Conservation (phyloP, 73 alveolate species). For the Durusdinium trenchii region DNA sequence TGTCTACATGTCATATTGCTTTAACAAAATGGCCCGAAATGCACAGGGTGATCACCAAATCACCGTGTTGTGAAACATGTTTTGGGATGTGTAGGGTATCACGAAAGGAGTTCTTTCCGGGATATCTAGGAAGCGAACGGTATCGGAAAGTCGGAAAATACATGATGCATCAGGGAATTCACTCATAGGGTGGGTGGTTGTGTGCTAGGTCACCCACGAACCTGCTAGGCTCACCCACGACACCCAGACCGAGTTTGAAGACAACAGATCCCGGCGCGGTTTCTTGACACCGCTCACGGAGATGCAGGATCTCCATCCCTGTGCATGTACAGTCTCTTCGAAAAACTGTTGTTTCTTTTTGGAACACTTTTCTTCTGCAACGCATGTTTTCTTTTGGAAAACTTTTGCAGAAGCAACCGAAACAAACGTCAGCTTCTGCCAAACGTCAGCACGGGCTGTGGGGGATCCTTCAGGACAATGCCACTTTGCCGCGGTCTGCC, state of each 20-base stretch:
- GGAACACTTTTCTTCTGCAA: too few species aligned
- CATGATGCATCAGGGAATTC: too few species aligned
- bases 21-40: too few species aligned
- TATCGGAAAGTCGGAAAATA: too few species aligned
- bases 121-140: too few species aligned
- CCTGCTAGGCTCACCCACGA: conserved; percentile 85
- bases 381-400: background rate
- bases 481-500: conserved; percentile 59
- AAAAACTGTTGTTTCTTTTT: background rate
- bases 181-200: too few species aligned
- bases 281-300: conserved; percentile 85
- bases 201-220: too few species aligned
- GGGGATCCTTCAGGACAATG: conserved; percentile 12
- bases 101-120: too few species aligned
- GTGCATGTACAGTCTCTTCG: background rate
- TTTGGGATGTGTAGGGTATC: too few species aligned
- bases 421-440: background rate
- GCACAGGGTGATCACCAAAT: too few species aligned
- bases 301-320: conserved; percentile 17
- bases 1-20: too few species aligned
- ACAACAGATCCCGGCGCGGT: conserved; percentile 59
- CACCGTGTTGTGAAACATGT: too few species aligned
- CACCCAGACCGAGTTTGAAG: conserved; percentile 36
- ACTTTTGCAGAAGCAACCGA: background rate
- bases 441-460: background rate